Evolutionary conservation across 148 eudicot genomes (phyloP), one percentile per base, ranked within the genome.

Genomic region (Limonium bicolor): DNA sequence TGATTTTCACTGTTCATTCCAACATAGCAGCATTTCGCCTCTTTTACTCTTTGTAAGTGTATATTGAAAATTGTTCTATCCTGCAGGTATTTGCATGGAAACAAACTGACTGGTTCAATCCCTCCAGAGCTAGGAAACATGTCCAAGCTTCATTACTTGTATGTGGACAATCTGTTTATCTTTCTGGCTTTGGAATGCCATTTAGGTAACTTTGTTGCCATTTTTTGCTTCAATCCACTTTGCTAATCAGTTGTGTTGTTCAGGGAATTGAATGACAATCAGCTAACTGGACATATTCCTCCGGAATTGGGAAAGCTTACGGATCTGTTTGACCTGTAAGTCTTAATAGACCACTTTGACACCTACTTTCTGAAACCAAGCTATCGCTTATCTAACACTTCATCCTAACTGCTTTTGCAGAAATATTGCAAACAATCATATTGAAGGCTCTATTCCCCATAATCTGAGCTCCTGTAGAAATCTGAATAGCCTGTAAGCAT

Each of bases 121-220:
- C 94, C 95, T 29, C 78, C 90, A 11, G 94, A 92, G 75, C 95
- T 92, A 1, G 99, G 99, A 49, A 92, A 92, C 62, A 92, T 92
- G 99, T 47, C 95, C 20, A 92, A 76, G 41, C 95, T 92, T 21
- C 99, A 92, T 65, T 92, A 85, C 50, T 63, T 92, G 99, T 92
- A 81, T 24, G 58, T 14, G 20, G 20, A 18, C 41, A 38, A 3
- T 25, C 22, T 20, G 17, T 19, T 11, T 36, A 30, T 44, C 35
- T 41, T 12, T 21, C 23, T 43, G 19, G 16, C 28, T 25, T 43
- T n/a, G n/a, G n/a, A 29, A 29, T 53, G 37, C 22, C 13, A n/a
- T 34, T n/a, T 5, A 16, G 37, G 5, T 34, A 10, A 34, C 37
- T 4, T 34, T 34, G 37, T n/a, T 34, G n/a, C n/a, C n/a, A 11